Conservation (phyloP, 1,139 yeast species). For the Chernovozyma aurita region DNA sequence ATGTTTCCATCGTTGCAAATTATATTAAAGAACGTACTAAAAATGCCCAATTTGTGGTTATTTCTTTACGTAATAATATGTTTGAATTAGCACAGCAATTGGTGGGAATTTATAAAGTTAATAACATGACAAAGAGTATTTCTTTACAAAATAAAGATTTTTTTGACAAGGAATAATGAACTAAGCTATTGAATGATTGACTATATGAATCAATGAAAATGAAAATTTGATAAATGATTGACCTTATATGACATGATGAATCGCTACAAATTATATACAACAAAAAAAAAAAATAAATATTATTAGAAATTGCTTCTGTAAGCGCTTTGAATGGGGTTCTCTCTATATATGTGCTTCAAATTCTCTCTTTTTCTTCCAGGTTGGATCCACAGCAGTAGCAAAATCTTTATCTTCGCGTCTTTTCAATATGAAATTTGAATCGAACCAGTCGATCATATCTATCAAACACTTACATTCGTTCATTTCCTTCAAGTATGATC, state of each 20-base stretch:
- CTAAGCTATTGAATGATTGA: not conserved
- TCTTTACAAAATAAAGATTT: slow-evolving; percentile 65
- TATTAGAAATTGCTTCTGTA: too few species aligned
- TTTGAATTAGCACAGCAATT: slow-evolving; percentile 91
- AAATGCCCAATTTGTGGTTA: slow-evolving; percentile 95
- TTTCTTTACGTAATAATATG: slow-evolving; percentile 94
- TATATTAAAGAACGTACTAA: slow-evolving; percentile 93
- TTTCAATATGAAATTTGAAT: slow-evolving; percentile 56
- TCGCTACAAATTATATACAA: too few species aligned
- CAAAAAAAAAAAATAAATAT: too few species aligned
- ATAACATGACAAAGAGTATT: slow-evolving; percentile 84
- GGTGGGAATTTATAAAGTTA: slow-evolving; percentile 92
- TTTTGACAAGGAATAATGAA: slow-evolving; percentile 11
- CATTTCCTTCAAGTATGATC: slow-evolving; percentile 54
- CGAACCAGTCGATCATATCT: slow-evolving; percentile 81
- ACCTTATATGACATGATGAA: too few species aligned
- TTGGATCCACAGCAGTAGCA: slow-evolving; percentile 55
- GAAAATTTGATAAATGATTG: too few species aligned
- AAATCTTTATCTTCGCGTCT: slow-evolving; percentile 67
- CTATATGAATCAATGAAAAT: too few species aligned
- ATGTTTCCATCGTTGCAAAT: slow-evolving; percentile 95
- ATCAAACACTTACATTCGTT: slow-evolving; percentile 56
- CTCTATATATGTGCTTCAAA: slow-evolving; percentile 23
- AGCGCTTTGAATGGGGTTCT: too few species aligned
- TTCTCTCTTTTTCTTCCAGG: slow-evolving; percentile 40